Evolutionary conservation across 208 protist genomes (phyloP).

Genomic region (Acanthamoeba royreba): DNA sequence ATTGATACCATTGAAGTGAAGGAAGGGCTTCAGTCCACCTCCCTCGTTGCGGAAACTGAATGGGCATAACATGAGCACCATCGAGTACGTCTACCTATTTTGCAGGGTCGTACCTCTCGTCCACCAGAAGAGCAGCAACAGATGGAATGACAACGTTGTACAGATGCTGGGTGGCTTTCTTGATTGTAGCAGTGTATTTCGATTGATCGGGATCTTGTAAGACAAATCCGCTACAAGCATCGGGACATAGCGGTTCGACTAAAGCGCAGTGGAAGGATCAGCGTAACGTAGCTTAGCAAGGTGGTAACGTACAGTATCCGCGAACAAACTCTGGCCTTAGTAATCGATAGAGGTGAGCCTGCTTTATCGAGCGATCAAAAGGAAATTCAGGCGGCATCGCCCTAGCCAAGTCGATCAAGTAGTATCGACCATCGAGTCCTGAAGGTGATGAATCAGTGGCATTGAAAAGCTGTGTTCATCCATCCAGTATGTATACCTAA

Average conservation of each 20-base stretch:
- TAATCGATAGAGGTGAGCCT: neutral
- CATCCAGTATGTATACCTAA: neutral
- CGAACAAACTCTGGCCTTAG: neutral
- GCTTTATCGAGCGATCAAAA: neutral
- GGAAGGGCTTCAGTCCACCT: neutral
- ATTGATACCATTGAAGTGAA: neutral
- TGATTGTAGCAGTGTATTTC: neutral
- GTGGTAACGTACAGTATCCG: neutral
- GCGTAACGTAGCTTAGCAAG: neutral
- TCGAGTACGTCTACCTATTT: neutral
- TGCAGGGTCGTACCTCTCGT: neutral
- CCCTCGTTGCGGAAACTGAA: neutral
- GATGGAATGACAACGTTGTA: neutral
- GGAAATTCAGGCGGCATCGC: neutral
- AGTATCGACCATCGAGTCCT: slow-evolving; percentile 60
- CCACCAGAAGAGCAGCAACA: neutral
- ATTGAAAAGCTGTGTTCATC: neutral
- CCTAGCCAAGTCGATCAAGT: slow-evolving; percentile 47
- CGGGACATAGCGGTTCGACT: neutral
- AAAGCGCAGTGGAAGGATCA: neutral
- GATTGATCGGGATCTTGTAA: neutral
- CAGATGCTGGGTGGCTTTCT: neutral
- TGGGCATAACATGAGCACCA: neutral
- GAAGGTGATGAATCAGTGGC: neutral
- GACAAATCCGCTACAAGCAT: slow-evolving; percentile 15